Evolutionary conservation across 192 early-diverging fungal species (phyloP).

Genomic region (Coemansia sp.): DNA sequence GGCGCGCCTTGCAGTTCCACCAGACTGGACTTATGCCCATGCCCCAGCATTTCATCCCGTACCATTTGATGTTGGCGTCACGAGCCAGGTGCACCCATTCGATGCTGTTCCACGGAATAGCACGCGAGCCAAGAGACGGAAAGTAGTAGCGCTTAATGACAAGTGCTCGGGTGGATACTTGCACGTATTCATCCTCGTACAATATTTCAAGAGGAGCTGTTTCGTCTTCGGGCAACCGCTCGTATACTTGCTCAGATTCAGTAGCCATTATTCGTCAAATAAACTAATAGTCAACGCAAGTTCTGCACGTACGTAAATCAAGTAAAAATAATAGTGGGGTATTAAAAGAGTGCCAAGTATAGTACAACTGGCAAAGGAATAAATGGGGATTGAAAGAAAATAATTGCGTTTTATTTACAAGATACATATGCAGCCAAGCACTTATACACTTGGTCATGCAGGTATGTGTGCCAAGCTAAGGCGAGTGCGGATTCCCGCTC

Average conservation of each 20-base stretch:
- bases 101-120: conserved; percentile 13
- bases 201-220: not conserved
- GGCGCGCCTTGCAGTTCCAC: conserved; percentile 21
- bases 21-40: conserved; percentile 15
- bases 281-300: not conserved
- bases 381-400: too few species aligned
- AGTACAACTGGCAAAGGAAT: too few species aligned
- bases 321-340: not conserved
- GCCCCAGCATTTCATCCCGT: conserved; percentile 21
- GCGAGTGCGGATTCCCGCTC: conserved; percentile 21
- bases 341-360: too few species aligned
- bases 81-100: conserved; percentile 20
- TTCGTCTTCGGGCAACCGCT: conserved; percentile 6
- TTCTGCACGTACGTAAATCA: not conserved
- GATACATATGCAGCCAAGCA: not conserved
- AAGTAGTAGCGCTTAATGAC: conserved; percentile 24
- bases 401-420: not conserved
- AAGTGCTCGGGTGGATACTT: conserved; percentile 11
- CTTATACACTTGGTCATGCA: not conserved
- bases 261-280: not conserved
- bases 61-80: conserved; percentile 18
- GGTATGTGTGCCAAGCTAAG: not conserved
- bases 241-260: not conserved
- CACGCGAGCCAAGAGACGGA: conserved; percentile 8
- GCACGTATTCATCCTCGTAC: conserved; percentile 20